Base-by-base conservation (phyloP, 108 stramenopile genomes). In the Parietichytrium sp. region DNA sequence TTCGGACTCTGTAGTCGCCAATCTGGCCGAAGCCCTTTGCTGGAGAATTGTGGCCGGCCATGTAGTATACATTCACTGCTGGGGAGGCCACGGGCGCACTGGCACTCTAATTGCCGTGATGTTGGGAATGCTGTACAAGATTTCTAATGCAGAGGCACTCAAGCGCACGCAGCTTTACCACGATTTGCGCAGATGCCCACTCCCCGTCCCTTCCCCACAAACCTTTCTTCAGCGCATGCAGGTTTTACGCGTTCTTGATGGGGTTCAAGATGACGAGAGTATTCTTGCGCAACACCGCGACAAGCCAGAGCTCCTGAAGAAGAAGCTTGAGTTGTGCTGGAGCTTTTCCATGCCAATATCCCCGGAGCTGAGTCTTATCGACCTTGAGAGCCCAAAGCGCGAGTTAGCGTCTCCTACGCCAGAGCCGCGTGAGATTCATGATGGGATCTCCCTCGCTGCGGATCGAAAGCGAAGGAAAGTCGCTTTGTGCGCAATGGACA, bases 11-110 rank as follows among this genome's bases (percentile, higher is more conserved):
- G 55, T 54, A 33, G 87, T 91, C 31, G 4, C 61, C 10, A 45
- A 15, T 13, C 82, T 91, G 2, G 86, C 88, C 20, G 12, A 47
- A 7, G 27, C 85, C 38, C 79, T 91, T 27, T 84, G 83, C n/a
- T 26, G 27, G 30, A 53, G 88, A 8, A 23, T 91, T 1, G 82
- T 52, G 15, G 15, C 72, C 15, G 87, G 89, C 13, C 86, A 91
- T 54, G 83, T 86, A 18, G 29, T 90, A 8, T 91, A 91, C 53
- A 49, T 91, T 16, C 90, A 91, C 79, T 89, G 88, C 83, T 89
- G 88, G 88, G 90, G 89, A 8, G 90, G 90, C 26, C 90, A 91
- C 82, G 90, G 90, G 13, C 89, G 90, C 77, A 87, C 90, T 29
- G 90, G 90, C 0, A 90, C 89, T 2, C 85, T 90, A 18, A 85